Evolutionary conservation across 1,139 yeast species (phyloP), one percentile per base, ranked within the genome.

Genomic region (Yamadazyma atmosphaerica): DNA sequence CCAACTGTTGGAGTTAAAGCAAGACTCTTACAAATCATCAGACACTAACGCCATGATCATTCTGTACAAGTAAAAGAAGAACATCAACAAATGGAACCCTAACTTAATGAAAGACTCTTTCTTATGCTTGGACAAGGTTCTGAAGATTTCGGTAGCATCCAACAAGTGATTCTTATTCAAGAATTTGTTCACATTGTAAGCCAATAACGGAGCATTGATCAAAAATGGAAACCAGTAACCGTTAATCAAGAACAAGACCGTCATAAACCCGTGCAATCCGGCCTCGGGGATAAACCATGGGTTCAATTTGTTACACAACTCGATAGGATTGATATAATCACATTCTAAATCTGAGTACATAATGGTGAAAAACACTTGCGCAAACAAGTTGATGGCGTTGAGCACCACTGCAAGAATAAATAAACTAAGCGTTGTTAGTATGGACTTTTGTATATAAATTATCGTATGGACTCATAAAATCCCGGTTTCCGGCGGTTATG

Each of bases 61-160:
- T 71, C 95, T 83, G 76, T 90, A 92, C 58, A 92, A 78, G 77
- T 89, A 90, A 75, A 79, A 89, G 83, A 92, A 92, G 79, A 92
- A 92, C 83, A 90, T 75, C 56, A 89, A 69, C 54, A 92, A 74
- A 62, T 89, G 94, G 80, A 87, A 87, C 10, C 95, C 97, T 56
- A 92, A 78, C 66, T 92, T 92, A 63, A 86, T 66, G 60, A 90
- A 90, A 40, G 90, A 78, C 68, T 89, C 98, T 65, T 83, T 86
- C 79, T 94, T 92, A 70, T 92, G 96, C 58, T 84, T 86, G 51
- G 88, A 80, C 58, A 94, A 76, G 35, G 98, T 90, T 72, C 98
- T 83, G 71, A 92, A 92, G 57, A 92, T 94, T 68, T 92, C 98
- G 35, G 99, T 92, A 43, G 98, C 98, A 65, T 92, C 99, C 63